These are phyloP conservation scores for Bombardia bombarda DNA, from an alignment of 495 filamentous ascomycete genomes.

Conservation along the genomic window DNA sequence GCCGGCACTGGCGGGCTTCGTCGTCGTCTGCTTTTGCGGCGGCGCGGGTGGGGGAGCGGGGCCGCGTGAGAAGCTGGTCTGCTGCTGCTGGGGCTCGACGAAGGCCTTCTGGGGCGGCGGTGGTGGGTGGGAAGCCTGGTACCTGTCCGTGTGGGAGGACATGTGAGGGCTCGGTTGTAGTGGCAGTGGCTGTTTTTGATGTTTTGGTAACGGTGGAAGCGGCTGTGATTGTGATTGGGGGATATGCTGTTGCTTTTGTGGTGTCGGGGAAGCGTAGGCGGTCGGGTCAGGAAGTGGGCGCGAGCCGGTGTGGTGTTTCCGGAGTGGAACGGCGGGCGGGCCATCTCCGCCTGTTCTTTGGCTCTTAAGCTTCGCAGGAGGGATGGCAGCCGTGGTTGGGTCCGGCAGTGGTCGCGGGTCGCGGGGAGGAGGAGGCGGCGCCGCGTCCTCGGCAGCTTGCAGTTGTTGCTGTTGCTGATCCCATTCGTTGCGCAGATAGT, in stretches of 20 bases:
- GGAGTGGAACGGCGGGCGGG: constrained; percentile 16
- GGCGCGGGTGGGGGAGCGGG: constrained; percentile 50
- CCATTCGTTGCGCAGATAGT: constrained; percentile 66
- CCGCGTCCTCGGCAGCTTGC: constrained; percentile 11
- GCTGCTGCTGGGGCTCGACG: neutral
- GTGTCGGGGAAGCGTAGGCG: constrained; percentile 20
- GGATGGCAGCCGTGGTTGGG: constrained; percentile 21
- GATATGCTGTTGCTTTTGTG: constrained; percentile 13
- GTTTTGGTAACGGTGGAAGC: constrained; percentile 5
- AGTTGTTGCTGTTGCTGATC: constrained; percentile 42
- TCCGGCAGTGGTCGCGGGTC: constrained; percentile 35
- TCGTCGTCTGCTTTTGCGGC: constrained; percentile 65
- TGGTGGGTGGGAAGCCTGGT: constrained; percentile 33
- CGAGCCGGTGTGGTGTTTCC: constrained; percentile 22
- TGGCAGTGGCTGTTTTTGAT: neutral
- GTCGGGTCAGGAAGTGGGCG: constrained; percentile 25
- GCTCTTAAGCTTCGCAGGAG: constrained; percentile 14
- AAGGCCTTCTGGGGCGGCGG: constrained; percentile 16
- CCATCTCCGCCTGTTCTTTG: constrained; percentile 23
- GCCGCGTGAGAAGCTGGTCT: constrained; percentile 53
- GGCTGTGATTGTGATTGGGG: constrained; percentile 23
- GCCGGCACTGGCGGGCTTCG: constrained; percentile 62
- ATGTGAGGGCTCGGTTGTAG: constrained; percentile 15
- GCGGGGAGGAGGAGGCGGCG: constrained; percentile 6
- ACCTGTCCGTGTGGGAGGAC: constrained; percentile 38